Evolutionary conservation across 257 asterid genomes (phyloP), one percentile per base, ranked within the genome.

Genomic region (Fraxinus cuspidata): DNA sequence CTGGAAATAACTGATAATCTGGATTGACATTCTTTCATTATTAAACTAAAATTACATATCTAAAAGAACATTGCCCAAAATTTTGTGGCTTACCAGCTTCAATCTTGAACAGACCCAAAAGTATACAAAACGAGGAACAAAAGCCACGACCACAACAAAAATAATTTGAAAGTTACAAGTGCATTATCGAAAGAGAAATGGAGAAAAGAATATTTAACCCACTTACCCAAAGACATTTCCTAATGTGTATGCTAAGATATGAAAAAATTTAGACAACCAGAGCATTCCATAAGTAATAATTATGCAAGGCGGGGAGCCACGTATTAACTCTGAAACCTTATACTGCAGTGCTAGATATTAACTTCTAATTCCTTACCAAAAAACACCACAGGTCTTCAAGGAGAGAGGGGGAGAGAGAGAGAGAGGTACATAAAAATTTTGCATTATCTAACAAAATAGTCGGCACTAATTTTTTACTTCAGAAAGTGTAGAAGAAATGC

Each of bases 101-200:
- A 27, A 4, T 40, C 15, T 47, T 35, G 70, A 68, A 70, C 13
- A 44, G n/a, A 56, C n/a, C 76, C 21, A 37, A 60, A 81, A 53
- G 65, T 40, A 49, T 16, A 47, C 40, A 69, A 31, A 13, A 53
- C 15, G 32, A 58, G 60, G 74, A 69, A 32, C 49, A n/a, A 64
- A 56, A 34, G n/a, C 47, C 79, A 80, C 11, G 35, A 63, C n/a
- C 34, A 63, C 69, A 9, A 63, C 34, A 23, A 63, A 10, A 63
- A 63, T 25, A n/a, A 3, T 63, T 63, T 63, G 3, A 27, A 63
- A 63, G 69, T 25, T 27, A 63, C 32, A n/a, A 12, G 69, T 63
- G n/a, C 18, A 25, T 63, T 23, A 27, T 23, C 28, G 19, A 63
- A 63, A 63, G 69, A 63, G 16, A 63, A 63, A 23, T 27, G 69